Evolutionary conservation across 2,329 filamentous ascomycete genomes (phyloP), one percentile per base, ranked within the genome.

Genomic region (Aspergillus floridensis): DNA sequence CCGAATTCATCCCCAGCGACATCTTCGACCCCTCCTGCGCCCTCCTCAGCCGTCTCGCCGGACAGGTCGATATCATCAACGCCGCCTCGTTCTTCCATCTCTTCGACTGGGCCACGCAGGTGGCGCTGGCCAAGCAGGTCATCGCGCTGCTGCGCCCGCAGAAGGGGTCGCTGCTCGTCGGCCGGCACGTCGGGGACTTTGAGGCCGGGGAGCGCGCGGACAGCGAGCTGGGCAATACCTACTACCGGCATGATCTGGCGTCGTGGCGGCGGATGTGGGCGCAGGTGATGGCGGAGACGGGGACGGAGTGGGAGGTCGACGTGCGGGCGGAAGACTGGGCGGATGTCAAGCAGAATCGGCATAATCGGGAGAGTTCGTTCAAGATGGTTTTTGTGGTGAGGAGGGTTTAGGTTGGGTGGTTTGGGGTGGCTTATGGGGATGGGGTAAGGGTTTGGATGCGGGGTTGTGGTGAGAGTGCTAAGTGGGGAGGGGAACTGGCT

Each of bases 31-130:
- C 49, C 21, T 26, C 16, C 2, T 35, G 32, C 5, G 31, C 12
- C 1, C 12, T 58, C 0, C 1, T 57, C n/a, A 4, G 11, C 2
- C 19, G 41, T 0, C 16, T 59, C 0, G 8, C 4, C 0, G 49
- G 35, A 2, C 32, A 48, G 1, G 7, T 58, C 5, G 48, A 46
- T 7, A 46, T 63, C 3, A 46, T 63, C 32, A 60, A 63, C n/a
- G 50, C 58, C 5, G 55, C 55, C 3, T 60, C 49, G 21, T 63
- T 60, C 24, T 52, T 63, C 35, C 60, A 63, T 35, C 41, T 60
- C 4, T 63, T 56, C 21, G 32, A 60, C 19, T 60, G 58, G 60
- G 49, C 49, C 12, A 26, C 35, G 0, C 51, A 63, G 41, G 41
- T 60, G 2, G 12, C 41, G 11, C 12, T 51, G 5, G 55, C 51